A percentile compares a stretch with the other conserved stretches of the same genome.
Evolutionary conservation across 1,284 basidiomycete species (phyloP).

Genomic region (Violaceomyces palustris): DNA sequence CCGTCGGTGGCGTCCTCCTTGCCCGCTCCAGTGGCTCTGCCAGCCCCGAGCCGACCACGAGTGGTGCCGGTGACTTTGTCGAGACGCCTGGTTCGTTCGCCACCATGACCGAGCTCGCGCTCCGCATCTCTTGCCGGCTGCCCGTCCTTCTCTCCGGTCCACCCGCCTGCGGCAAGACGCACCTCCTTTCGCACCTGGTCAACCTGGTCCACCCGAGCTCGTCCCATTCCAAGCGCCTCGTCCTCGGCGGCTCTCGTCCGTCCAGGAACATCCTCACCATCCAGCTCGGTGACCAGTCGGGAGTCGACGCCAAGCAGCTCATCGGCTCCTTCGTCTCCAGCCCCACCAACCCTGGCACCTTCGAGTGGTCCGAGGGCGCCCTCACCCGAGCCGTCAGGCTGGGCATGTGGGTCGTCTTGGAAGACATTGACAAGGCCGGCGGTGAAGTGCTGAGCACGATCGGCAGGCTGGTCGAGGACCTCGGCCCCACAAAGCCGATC

Average conservation of each 20-base stretch:
- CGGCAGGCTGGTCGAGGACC: constrained; percentile 65
- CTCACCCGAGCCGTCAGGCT: constrained; percentile 82
- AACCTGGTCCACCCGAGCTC: constrained; percentile 12
- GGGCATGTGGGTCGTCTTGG: constrained; percentile 88
- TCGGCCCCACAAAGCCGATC: constrained; percentile 66
- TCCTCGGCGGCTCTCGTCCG: too few relatives aligned
- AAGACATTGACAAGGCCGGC: constrained; percentile 71
- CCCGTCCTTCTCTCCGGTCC: constrained; percentile 82
- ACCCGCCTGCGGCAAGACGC: constrained; percentile 83
- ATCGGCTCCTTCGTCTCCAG: constrained; percentile 93
- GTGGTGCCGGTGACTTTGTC: constrained; percentile 53
- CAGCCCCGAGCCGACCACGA: neutral
- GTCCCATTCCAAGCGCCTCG: constrained; percentile 1
- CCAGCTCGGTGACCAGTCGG: constrained; percentile 63
- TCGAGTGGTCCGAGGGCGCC: constrained; percentile 94
- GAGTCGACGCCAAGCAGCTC: constrained; percentile 83
- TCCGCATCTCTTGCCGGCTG: constrained; percentile 64
- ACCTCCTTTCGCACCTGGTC: constrained; percentile 71
- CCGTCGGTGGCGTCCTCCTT: constrained; percentile 37
- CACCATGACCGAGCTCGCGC: constrained; percentile 64
- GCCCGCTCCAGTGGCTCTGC: constrained; percentile 1
- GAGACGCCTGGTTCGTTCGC: constrained; percentile 63
- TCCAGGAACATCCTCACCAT: constrained; percentile 64
- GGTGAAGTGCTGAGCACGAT: constrained; percentile 45
- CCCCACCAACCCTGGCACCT: constrained; percentile 74